Percentiles rank a stretch among this genome's conserved stretches.
These are phyloP conservation scores for Dothidotthia symphoricarpi DNA, from an alignment of 2,329 filamentous ascomycete species.

Conservation along the genomic window DNA sequence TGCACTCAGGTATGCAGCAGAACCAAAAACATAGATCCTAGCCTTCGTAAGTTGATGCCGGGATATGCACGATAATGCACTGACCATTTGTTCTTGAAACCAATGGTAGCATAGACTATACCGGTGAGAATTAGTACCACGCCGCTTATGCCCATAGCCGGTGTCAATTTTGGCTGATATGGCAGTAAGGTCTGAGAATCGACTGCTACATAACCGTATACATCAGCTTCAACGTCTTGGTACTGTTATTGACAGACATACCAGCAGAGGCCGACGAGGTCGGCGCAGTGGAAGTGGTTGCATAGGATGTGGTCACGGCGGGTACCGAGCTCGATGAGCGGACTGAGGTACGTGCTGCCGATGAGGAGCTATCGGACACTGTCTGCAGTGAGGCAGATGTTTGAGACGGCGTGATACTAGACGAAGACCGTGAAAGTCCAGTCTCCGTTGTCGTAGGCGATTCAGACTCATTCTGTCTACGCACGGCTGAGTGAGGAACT, in stretches of 20 bases:
- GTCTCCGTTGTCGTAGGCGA: constrained; percentile 10
- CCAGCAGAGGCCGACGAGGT: constrained; percentile 20
- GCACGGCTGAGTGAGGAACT: constrained; percentile 23
- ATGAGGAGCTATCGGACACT: constrained; percentile 14
- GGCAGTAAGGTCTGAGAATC: constrained; percentile 54
- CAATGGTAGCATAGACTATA: constrained; percentile 68
- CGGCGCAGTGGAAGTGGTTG: constrained; percentile 17
- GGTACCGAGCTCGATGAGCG: constrained; percentile 20
- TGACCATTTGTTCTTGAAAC: constrained; percentile 73
- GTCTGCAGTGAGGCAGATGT: constrained; percentile 12
- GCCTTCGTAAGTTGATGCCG: constrained; percentile 13
- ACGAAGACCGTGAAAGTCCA: constrained; percentile 16
- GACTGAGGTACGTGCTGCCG: constrained; percentile 10
- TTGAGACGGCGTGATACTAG: constrained; percentile 13
- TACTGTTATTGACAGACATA: constrained; percentile 9
- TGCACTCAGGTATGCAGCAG: constrained; percentile 69
- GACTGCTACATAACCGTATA: constrained; percentile 3
- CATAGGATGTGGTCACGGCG: constrained; percentile 14
- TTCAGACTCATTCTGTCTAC: constrained; percentile 32
- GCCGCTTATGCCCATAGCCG: constrained; percentile 76
- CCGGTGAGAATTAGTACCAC: constrained; percentile 73
- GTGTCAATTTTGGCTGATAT: constrained; percentile 71
- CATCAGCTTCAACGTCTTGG: neutral
- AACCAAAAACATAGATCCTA: constrained; percentile 61
- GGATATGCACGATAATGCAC: neutral